Conservation (phyloP, 176 grass and related monocot genomes). For the Oryza nivara region DNA sequence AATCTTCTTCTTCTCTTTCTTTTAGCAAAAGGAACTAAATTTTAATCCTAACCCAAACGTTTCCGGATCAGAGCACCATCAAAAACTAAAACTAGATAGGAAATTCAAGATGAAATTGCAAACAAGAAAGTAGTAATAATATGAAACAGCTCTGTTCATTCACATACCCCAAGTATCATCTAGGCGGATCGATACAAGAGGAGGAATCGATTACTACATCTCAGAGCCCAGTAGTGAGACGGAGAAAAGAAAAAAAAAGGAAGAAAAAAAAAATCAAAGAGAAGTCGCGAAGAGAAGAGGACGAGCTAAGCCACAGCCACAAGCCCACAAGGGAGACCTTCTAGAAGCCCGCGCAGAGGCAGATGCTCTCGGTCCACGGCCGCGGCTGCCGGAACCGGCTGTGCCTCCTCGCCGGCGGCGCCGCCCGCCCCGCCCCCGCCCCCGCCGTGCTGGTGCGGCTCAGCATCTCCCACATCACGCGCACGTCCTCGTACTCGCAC, state of each 20-base stretch:
- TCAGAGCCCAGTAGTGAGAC: conserved; percentile 30
- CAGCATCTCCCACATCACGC: conserved; percentile 99
- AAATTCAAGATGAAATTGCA: not conserved
- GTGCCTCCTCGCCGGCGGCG: conserved; percentile 31
- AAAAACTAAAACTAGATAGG: not conserved
- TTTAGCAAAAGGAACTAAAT: not conserved
- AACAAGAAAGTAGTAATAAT: not conserved
- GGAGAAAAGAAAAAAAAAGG: not conserved
- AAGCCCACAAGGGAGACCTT: not conserved
- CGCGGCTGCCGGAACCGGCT: conserved; percentile 46
- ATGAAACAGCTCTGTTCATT: conserved; percentile 56
- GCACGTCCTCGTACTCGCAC: conserved; percentile 99
- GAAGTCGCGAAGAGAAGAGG: not conserved
- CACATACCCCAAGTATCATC: conserved; percentile 53
- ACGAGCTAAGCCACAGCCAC: conserved; percentile 4
- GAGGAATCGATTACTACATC: conserved; percentile 59
- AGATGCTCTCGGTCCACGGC: conserved; percentile 47
- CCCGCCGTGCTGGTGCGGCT: conserved; percentile 47
- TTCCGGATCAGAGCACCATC: not conserved
- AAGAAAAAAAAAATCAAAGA: not conserved
- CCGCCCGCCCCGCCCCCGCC: too few species aligned
- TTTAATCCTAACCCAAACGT: not conserved
- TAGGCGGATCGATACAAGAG: conserved; percentile 41
- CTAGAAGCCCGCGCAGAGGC: conserved; percentile 70
- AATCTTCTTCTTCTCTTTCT: not conserved